Evolutionary conservation across 805 yeast species (phyloP).

Genomic region (Barnettozyma sucrosica): DNA sequence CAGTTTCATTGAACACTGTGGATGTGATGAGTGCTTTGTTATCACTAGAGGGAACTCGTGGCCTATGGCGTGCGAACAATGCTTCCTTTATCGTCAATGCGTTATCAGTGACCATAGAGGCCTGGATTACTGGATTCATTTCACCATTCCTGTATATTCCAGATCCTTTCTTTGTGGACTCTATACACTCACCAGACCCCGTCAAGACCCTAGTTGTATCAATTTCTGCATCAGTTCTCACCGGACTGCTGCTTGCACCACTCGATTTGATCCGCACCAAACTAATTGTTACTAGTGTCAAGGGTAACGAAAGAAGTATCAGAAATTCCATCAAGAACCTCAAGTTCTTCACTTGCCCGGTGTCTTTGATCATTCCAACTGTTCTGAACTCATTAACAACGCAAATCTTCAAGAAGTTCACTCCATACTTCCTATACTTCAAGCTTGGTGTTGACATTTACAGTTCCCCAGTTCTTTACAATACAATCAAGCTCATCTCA

Average conservation of each 20-base stretch:
- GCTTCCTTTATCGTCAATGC: slow-evolving; percentile 77
- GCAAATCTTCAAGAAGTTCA: slow-evolving; percentile 54
- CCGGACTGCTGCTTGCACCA: slow-evolving; percentile 73
- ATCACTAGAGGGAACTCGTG: slow-evolving; percentile 67
- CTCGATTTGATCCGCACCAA: slow-evolving; percentile 75
- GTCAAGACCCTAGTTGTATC: slow-evolving; percentile 60
- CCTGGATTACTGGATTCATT: slow-evolving; percentile 87
- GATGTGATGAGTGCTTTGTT: slow-evolving; percentile 60
- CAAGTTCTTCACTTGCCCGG: slow-evolving; percentile 49
- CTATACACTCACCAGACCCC: slow-evolving; percentile 76
- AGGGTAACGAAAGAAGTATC: slow-evolving; percentile 53
- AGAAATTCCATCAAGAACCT: slow-evolving; percentile 55
- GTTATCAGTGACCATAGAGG: slow-evolving; percentile 68
- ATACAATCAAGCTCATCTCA: slow-evolving; percentile 52
- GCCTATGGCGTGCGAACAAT: slow-evolving; percentile 67
- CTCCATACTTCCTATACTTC: slow-evolving; percentile 59
- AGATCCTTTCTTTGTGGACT: slow-evolving; percentile 82
- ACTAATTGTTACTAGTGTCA: slow-evolving; percentile 64
- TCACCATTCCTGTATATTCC: slow-evolving; percentile 80
- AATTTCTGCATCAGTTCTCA: slow-evolving; percentile 62
- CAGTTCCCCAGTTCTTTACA: slow-evolving; percentile 55
- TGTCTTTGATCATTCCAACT: slow-evolving; percentile 60
- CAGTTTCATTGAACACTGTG: slow-evolving; percentile 54
- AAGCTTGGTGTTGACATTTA: slow-evolving; percentile 61
- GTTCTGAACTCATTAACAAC: slow-evolving; percentile 56